Base-by-base conservation (phyloP, 805 yeast species). In the Schizosaccharomyces lindneri region DNA sequence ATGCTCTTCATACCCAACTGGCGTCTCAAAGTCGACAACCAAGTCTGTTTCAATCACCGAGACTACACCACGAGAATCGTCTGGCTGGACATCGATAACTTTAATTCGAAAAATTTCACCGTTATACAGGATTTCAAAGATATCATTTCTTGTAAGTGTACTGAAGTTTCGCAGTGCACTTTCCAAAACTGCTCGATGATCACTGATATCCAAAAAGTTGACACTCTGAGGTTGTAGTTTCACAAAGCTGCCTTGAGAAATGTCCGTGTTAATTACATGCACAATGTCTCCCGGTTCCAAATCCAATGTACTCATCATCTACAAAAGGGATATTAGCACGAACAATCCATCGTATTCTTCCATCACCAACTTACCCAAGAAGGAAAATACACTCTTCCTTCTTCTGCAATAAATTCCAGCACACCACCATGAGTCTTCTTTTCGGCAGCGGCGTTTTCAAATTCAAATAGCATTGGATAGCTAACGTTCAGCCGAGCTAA, bases 11-110 rank as follows among this genome's bases (percentile, higher is more conserved):
- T 93, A 93, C 0, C 99, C 99, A 4, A 90, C 95, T 0, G 99
- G 99, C 1, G 98, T 95, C 1, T 97, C 97, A 74, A 93, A 93
- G 69, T 93, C 99, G 0, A 97, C 95, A 63, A 87, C 95, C 64
- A 93, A 76, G 73, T 93, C 98, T 0, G 98, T 93, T 70, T 93
- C 99, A 32, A 93, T 87, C 4, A 93, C 96, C 75, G 97, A 90
- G 15, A 90, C 83, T 63, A 95, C 85, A 43, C 78, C 73, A 6
- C 75, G 73, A 32, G 39, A 9, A 15, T 41, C 41, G 13, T 43
- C 61, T 13, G 69, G 69, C 67, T 86, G 86, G 32, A 81, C 86
- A 67, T 93, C 97, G 59, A 90, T 73, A 21, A 93, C 89, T 69
- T 82, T 85, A 64, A 93, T 87, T 29, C 82, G 83, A 69, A 80